Conservation (phyloP, 495 filamentous ascomycete species). For the Acidiella bohemica region DNA sequence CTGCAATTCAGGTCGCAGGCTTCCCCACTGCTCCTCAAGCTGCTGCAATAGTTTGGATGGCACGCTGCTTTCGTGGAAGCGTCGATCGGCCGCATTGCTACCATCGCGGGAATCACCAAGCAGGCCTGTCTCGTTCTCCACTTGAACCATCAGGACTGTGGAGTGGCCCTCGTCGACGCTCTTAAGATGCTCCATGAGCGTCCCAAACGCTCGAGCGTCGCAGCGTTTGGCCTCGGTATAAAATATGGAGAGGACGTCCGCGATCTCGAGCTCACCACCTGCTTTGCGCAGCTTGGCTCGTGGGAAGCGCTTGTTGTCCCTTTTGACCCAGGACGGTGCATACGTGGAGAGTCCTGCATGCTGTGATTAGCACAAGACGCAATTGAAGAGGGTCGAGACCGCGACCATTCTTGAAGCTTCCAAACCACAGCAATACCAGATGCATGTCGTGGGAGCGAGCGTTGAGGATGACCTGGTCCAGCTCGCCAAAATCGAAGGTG, state of each 20-base stretch:
- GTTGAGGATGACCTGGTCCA: slow-evolving; percentile 32
- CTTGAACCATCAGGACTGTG: slow-evolving; percentile 40
- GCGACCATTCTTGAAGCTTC: slow-evolving; percentile 38
- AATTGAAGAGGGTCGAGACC: neutral
- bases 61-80: slow-evolving; percentile 27
- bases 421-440: slow-evolving; percentile 40
- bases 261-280: slow-evolving; percentile 3
- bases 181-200: slow-evolving; percentile 30
- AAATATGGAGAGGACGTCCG: slow-evolving; percentile 10
- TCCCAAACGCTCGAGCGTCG: slow-evolving; percentile 30
- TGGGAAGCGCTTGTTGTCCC: slow-evolving; percentile 32
- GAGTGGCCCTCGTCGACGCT: slow-evolving; percentile 31
- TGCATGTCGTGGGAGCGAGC: slow-evolving; percentile 32
- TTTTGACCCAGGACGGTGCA: slow-evolving; percentile 35
- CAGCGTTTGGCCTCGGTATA: slow-evolving; percentile 24
- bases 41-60: slow-evolving; percentile 25
- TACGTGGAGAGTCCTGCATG: slow-evolving; percentile 29
- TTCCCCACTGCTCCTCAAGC: slow-evolving; percentile 25
- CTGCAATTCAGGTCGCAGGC: slow-evolving; percentile 27
- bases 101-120: slow-evolving; percentile 36
- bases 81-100: slow-evolving; percentile 26
- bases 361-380: no score
- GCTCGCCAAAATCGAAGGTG: slow-evolving; percentile 33
- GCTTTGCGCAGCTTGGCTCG: slow-evolving; percentile 21
- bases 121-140: slow-evolving; percentile 37